Conservation (phyloP, 2,329 filamentous ascomycete species). For the Zasmidium angulare region DNA sequence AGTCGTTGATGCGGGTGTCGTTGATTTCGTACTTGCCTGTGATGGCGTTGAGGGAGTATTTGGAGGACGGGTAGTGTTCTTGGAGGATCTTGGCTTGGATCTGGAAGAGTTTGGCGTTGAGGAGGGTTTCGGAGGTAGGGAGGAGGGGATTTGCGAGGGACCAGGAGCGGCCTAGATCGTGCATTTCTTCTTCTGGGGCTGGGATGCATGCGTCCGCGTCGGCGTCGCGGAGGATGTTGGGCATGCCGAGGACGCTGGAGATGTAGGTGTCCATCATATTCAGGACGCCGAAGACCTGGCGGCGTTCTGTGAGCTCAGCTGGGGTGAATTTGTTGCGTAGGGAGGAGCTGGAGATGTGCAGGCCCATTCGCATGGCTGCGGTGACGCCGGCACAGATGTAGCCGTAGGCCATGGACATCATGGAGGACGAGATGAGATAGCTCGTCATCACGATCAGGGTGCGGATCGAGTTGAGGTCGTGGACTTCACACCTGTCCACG, state of each 20-base stretch:
- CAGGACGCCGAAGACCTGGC: slow-evolving; percentile 20
- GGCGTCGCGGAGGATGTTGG: slow-evolving; percentile 21
- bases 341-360: slow-evolving; percentile 17
- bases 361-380: slow-evolving; percentile 27
- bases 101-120: slow-evolving; percentile 5
- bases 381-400: slow-evolving; percentile 29
- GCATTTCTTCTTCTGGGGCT: slow-evolving; percentile 3
- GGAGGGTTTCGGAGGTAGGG: slow-evolving; percentile 1
- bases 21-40: background rate
- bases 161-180: background rate
- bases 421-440: slow-evolving; percentile 27
- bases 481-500: slow-evolving; percentile 26
- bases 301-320: slow-evolving; percentile 8
- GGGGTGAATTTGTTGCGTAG: slow-evolving; percentile 7
- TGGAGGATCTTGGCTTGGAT: slow-evolving; percentile 6
- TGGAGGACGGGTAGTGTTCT: slow-evolving; percentile 1
- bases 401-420: slow-evolving; percentile 28
- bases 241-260: slow-evolving; percentile 21
- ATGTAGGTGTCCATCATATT: slow-evolving; percentile 26
- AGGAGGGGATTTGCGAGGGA: background rate
- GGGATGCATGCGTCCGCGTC: slow-evolving; percentile 11
- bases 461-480: slow-evolving; percentile 25
- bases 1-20: background rate
- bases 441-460: slow-evolving; percentile 28
- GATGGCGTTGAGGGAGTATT: background rate